These are phyloP conservation scores for Dendrobium officinale DNA, from an alignment of 106 monocot genomes.

Conservation along the genomic window DNA sequence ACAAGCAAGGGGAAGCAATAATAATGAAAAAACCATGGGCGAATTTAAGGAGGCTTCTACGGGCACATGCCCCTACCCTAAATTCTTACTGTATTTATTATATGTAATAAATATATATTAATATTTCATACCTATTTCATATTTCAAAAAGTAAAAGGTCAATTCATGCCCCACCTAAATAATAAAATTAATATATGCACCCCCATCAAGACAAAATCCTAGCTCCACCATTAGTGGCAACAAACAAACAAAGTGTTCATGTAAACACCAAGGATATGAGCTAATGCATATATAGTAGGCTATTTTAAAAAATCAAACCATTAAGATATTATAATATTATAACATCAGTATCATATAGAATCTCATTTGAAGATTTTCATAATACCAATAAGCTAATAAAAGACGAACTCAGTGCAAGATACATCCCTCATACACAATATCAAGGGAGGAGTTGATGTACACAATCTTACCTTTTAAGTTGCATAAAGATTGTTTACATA, in stretches of 20 bases:
- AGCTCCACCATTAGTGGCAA: background rate
- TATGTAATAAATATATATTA: too few species aligned
- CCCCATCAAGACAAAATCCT: too few species aligned
- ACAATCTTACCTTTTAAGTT: too few species aligned
- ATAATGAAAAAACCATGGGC: too few species aligned
- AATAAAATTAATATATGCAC: too few species aligned
- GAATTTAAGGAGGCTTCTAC: too few species aligned
- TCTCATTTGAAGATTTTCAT: background rate
- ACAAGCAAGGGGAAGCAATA: background rate
- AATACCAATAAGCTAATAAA: background rate
- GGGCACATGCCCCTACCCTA: too few species aligned
- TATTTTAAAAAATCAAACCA: background rate
- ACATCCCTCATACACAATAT: background rate
- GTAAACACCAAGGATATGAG: background rate
- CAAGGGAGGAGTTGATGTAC: background rate
- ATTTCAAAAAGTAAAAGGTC: too few species aligned
- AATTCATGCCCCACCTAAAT: too few species aligned
- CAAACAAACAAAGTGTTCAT: background rate
- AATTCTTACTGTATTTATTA: too few species aligned
- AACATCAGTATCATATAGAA: background rate
- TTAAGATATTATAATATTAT: background rate
- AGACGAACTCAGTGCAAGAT: background rate
- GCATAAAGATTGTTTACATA: too few species aligned
- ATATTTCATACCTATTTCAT: too few species aligned
- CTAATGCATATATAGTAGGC: background rate